phyloP scores from a whole-genome alignment of 1,284 basidiomycete genomes.

The Lignosus rhinocerotis region DNA sequence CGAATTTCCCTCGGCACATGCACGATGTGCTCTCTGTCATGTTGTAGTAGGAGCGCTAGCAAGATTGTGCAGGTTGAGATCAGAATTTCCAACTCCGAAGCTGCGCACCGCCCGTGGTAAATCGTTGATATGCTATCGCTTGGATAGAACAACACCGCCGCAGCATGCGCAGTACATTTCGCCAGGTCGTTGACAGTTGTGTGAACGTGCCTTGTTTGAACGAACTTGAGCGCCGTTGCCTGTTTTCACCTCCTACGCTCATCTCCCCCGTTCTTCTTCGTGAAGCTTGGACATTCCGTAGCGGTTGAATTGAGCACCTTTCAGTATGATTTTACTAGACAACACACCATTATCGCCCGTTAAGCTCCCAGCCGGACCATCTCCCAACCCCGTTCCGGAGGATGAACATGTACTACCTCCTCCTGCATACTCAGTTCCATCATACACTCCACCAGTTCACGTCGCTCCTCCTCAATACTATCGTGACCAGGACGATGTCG shows the following conservation, averaged over 20 bases:
- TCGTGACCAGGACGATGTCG: not conserved
- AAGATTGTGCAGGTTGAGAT: too few species aligned
- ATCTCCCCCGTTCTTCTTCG: not conserved
- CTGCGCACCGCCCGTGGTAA: too few species aligned
- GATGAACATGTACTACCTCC: conserved; percentile 15
- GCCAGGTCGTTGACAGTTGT: not conserved
- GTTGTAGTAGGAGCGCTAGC: too few species aligned
- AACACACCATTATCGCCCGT: conserved; percentile 23
- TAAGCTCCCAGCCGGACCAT: conserved; percentile 12
- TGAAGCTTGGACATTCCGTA: not conserved
- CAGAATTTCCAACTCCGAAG: too few species aligned
- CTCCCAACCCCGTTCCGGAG: conserved; percentile 3
- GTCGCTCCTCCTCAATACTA: not conserved
- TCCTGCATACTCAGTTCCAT: conserved; percentile 20
- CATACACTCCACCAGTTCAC: not conserved
- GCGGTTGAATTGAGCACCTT: too few species aligned
- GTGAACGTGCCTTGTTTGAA: not conserved
- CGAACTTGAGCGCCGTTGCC: not conserved
- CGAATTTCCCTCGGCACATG: too few species aligned
- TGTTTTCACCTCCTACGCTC: not conserved
- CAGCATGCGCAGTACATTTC: not conserved
- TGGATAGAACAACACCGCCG: not conserved
- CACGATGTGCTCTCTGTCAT: too few species aligned
- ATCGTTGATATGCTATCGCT: too few species aligned
- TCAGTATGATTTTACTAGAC: conserved; percentile 30